Conservation (phyloP, 345 rosid species). For the Citrus medica region DNA sequence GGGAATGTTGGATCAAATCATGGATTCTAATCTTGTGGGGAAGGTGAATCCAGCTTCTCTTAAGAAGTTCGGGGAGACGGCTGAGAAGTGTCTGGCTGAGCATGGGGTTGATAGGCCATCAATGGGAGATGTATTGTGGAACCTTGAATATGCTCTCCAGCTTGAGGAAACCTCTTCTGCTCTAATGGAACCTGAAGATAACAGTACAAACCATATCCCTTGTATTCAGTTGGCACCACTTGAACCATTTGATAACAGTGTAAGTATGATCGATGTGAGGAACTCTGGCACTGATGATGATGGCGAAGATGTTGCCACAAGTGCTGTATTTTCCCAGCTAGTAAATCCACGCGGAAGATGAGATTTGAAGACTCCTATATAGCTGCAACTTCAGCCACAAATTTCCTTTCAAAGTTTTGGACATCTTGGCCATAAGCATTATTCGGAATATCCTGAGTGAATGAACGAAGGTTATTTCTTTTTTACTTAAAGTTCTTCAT, state of each 20-base stretch:
- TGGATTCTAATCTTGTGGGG: constrained; percentile 80
- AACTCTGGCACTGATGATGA: constrained; percentile 70
- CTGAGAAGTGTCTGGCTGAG: constrained; percentile 96
- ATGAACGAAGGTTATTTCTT: constrained; percentile 17
- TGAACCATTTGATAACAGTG: constrained; percentile 87
- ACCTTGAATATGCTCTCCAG: constrained; percentile 90
- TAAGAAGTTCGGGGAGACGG: constrained; percentile 93
- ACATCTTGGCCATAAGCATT: constrained; percentile 13
- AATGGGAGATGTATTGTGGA: constrained; percentile 99
- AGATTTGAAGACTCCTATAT: constrained; percentile 15
- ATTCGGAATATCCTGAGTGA: constrained; percentile 12
- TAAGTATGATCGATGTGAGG: constrained; percentile 60
- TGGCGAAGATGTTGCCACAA: constrained; percentile 79
- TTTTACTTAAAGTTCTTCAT: constrained; percentile 18
- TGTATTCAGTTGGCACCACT: constrained; percentile 82
- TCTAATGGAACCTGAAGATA: constrained; percentile 88
- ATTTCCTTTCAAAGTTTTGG: constrained; percentile 9
- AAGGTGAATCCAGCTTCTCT: constrained; percentile 89
- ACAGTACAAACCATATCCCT: constrained; percentile 91
- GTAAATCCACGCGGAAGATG: constrained; percentile 98
- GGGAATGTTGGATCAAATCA: constrained; percentile 92
- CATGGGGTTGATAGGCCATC: constrained; percentile 92
- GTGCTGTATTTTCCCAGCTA: constrained; percentile 96
- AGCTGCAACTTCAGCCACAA: neutral
- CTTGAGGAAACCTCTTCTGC: constrained; percentile 90